Conservation (phyloP, 2,329 filamentous ascomycete genomes). For the Sporothrix pallida region DNA sequence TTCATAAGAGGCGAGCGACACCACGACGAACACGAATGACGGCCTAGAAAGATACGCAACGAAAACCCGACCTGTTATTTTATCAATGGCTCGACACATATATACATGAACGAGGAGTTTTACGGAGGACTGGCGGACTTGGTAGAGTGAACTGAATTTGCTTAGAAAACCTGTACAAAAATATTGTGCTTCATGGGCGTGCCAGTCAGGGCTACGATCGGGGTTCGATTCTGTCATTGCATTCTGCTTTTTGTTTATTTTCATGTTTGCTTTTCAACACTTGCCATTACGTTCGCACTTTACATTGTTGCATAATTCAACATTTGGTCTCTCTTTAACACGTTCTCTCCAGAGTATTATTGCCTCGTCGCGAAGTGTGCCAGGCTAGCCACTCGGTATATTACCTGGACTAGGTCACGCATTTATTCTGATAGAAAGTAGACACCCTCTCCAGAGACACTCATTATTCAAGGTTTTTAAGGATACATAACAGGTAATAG, state of each 20-base stretch:
- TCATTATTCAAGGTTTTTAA: too few relatives aligned
- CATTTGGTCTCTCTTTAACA: background rate
- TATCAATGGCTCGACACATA: slow-evolving; percentile 2
- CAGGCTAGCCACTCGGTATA: background rate
- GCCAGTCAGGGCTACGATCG: background rate
- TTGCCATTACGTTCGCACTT: background rate
- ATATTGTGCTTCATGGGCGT: background rate
- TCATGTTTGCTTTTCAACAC: background rate
- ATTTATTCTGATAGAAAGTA: background rate
- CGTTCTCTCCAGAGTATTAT: too few relatives aligned
- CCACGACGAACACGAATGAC: slow-evolving; percentile 20
- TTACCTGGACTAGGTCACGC: background rate
- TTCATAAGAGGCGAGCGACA: background rate
- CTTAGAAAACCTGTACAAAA: background rate
- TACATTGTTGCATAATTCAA: background rate
- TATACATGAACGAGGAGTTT: slow-evolving; percentile 22
- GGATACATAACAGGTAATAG: background rate
- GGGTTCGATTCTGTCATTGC: background rate
- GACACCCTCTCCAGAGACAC: background rate
- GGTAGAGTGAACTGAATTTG: background rate
- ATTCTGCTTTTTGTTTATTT: background rate
- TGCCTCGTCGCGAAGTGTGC: background rate
- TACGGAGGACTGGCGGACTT: background rate
- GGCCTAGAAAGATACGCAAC: slow-evolving; percentile 5
- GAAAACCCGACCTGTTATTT: background rate